Conservation (phyloP, 495 filamentous ascomycete species). For the Immersiella caudata region DNA sequence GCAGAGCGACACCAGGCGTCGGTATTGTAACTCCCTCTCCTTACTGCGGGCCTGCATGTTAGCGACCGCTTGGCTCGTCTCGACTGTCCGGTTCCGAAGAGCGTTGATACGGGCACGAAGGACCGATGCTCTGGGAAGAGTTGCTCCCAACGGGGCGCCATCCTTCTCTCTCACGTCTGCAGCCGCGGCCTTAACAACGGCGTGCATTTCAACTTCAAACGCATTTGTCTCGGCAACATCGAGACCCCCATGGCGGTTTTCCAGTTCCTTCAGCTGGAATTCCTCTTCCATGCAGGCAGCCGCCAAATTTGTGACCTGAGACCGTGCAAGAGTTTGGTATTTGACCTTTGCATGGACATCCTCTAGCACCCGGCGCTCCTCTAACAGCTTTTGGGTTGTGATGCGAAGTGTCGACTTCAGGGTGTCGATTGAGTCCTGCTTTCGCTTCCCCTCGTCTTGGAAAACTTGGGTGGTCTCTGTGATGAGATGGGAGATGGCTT, state of each 20-base stretch:
- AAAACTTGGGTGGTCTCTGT: constrained; percentile 73
- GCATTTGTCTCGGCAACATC: constrained; percentile 36
- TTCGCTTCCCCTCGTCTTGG: constrained; percentile 71
- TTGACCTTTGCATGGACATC: constrained; percentile 61
- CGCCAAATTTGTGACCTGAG: constrained; percentile 52
- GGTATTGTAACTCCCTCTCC: constrained; percentile 70
- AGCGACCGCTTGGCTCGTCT: constrained; percentile 59
- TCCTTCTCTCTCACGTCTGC: constrained; percentile 12
- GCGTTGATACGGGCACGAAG: constrained; percentile 51
- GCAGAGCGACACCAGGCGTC: constrained; percentile 69
- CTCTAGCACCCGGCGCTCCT: constrained; percentile 71
- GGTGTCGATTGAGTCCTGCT: constrained; percentile 78
- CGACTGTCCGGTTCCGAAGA: constrained; percentile 57
- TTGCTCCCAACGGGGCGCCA: constrained; percentile 18
- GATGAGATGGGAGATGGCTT: constrained; percentile 75
- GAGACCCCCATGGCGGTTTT: constrained; percentile 41
- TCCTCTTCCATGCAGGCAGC: constrained; percentile 55
- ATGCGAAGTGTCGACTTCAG: constrained; percentile 77
- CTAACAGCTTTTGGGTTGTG: constrained; percentile 73
- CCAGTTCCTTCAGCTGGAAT: constrained; percentile 40
- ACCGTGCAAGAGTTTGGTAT: constrained; percentile 47
- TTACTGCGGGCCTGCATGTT: constrained; percentile 61
- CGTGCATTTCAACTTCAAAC: constrained; percentile 45
- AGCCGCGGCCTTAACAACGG: constrained; percentile 29
- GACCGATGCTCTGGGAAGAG: constrained; percentile 42